A percentile compares a stretch with the other conserved stretches of the same genome.
Evolutionary conservation across 2,329 filamentous ascomycete species (phyloP).

Genomic region (Paraphoma chrysanthemicola): DNA sequence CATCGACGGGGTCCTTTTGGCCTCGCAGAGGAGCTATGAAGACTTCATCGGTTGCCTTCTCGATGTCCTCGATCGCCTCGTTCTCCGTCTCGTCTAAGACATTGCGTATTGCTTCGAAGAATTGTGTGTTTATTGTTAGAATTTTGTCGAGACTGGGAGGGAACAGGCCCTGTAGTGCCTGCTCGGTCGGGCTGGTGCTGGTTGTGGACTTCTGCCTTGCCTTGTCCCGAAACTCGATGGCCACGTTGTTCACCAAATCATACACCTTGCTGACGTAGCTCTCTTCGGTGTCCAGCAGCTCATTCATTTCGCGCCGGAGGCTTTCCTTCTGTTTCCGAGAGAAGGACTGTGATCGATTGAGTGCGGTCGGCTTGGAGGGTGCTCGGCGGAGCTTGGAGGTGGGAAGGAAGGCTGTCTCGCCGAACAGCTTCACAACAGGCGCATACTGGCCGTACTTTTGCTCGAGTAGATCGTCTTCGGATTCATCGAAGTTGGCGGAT

Average conservation of each 20-base stretch:
- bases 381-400: conserved; percentile 84
- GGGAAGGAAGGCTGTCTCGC: conserved; percentile 84
- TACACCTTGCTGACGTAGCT: conserved; percentile 89
- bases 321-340: conserved; percentile 82
- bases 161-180: conserved; percentile 79
- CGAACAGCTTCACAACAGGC: conserved; percentile 77
- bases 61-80: conserved; percentile 78
- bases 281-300: conserved; percentile 91
- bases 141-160: conserved; percentile 82
- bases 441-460: conserved; percentile 81
- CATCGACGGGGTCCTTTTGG: conserved; percentile 63
- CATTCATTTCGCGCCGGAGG: conserved; percentile 84
- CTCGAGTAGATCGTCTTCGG: conserved; percentile 70
- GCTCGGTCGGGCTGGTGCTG: conserved; percentile 74
- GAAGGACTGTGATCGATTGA: conserved; percentile 80
- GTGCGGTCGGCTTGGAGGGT: conserved; percentile 82
- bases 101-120: conserved; percentile 76
- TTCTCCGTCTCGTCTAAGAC: conserved; percentile 85
- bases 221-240: conserved; percentile 77
- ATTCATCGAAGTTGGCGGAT: conserved; percentile 66
- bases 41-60: conserved; percentile 56
- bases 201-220: conserved; percentile 64
- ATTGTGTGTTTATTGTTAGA: conserved; percentile 79
- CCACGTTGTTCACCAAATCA: conserved; percentile 81
- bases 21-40: conserved; percentile 43